Conservation (phyloP, 768 basidiomycete species). For the Boletus speciosus region DNA sequence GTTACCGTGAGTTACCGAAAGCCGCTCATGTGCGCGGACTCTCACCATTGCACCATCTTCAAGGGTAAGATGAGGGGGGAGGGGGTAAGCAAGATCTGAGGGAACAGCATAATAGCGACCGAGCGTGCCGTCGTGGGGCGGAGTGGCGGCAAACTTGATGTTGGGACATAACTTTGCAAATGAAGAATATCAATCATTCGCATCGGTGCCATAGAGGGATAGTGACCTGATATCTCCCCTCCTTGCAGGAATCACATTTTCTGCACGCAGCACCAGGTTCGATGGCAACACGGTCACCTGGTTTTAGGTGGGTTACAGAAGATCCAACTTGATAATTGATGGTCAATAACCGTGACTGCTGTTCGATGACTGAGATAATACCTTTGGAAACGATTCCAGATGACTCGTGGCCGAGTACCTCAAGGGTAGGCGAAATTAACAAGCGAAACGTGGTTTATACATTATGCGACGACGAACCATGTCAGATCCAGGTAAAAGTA, state of each 20-base stretch:
- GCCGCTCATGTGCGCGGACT: not conserved
- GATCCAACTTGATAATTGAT: slow-evolving; percentile 54
- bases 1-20: slow-evolving; percentile 3
- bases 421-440: slow-evolving; percentile 3
- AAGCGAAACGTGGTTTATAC: not conserved
- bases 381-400: slow-evolving; percentile 74
- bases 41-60: slow-evolving; percentile 93
- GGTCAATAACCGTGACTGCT: not conserved
- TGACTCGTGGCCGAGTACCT: slow-evolving; percentile 95
- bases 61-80: slow-evolving; percentile 80
- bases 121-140: slow-evolving; percentile 90
- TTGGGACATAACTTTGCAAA: slow-evolving; percentile 70
- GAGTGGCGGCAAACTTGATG: slow-evolving; percentile 89
- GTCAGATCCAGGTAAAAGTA: slow-evolving; percentile 60
- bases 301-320: slow-evolving; percentile 70
- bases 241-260: slow-evolving; percentile 79
- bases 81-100: slow-evolving; percentile 76
- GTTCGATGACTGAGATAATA: slow-evolving; percentile 18
- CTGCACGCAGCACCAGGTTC: slow-evolving; percentile 89
- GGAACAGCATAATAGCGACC: slow-evolving; percentile 84
- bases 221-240: slow-evolving; percentile 75
- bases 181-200: not conserved
- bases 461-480: slow-evolving; percentile 49
- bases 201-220: not conserved
- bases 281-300: slow-evolving; percentile 86